These are phyloP conservation scores for Debaryomyces udenii DNA, from an alignment of 1,139 yeast genomes.

Conservation along the genomic window DNA sequence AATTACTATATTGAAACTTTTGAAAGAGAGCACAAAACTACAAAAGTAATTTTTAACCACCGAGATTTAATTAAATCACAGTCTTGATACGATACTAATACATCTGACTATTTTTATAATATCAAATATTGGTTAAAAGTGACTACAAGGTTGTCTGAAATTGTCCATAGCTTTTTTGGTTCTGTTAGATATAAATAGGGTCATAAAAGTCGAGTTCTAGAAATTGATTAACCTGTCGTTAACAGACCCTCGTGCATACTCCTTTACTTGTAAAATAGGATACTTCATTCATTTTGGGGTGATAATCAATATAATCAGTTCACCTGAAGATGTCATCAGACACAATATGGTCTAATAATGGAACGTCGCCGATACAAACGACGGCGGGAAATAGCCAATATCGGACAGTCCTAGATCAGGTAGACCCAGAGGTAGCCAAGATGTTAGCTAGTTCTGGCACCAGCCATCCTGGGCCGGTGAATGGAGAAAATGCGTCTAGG, in stretches of 20 bases:
- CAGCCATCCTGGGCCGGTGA: background rate
- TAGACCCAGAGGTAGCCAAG: slow-evolving; percentile 54
- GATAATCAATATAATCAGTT: no score
- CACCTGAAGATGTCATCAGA: slow-evolving; percentile 29
- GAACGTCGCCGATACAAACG: slow-evolving; percentile 31
- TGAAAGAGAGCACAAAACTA: slow-evolving; percentile 10
- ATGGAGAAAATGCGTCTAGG: slow-evolving; percentile 18
- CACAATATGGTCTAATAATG: slow-evolving; percentile 42
- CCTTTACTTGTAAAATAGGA: slow-evolving; percentile 4
- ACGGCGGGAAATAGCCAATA: slow-evolving; percentile 27
- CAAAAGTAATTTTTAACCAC: slow-evolving; percentile 8
- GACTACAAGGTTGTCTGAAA: background rate
- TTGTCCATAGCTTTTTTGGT: background rate
- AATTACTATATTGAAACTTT: slow-evolving; percentile 1
- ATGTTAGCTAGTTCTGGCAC: slow-evolving; percentile 22
- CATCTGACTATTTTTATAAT: background rate
- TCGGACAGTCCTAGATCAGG: slow-evolving; percentile 39
- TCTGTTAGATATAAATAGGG: background rate
- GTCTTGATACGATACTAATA: background rate
- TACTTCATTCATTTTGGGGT: slow-evolving; percentile 1
- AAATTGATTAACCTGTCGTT: background rate
- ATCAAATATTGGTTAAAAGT: background rate
- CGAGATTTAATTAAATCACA: slow-evolving; percentile 9
- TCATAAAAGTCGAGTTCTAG: background rate
- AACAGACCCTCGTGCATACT: slow-evolving; percentile 7